Evolutionary conservation across 768 basidiomycete species (phyloP).

Genomic region (Tricholomella constricta): DNA sequence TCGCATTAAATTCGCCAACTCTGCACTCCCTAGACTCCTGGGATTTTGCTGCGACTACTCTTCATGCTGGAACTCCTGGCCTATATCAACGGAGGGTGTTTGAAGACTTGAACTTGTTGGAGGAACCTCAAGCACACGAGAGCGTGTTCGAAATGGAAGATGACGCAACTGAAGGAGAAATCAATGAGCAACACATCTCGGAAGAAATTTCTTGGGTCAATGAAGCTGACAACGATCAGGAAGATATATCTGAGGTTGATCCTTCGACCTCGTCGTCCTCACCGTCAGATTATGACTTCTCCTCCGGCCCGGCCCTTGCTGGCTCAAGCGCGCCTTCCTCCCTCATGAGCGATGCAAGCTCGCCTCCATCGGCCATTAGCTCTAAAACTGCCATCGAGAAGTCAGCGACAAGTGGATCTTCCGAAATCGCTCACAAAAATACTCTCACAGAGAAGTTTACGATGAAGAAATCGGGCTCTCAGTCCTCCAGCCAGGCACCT

Average conservation of each 20-base stretch:
- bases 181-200: conserved; percentile 8
- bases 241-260: conserved; percentile 14
- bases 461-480: not conserved
- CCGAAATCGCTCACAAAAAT: not conserved
- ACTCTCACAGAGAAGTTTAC: not conserved
- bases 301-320: conserved; percentile 4
- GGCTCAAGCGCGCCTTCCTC: conserved; percentile 24
- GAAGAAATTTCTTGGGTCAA: conserved; percentile 22
- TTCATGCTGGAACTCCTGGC: conserved; percentile 38
- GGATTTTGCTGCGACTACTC: conserved; percentile 68
- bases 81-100: conserved; percentile 25
- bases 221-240: conserved; percentile 8
- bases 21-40: conserved; percentile 71
- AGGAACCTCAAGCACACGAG: conserved; percentile 20
- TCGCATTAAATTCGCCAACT: conserved; percentile 33
- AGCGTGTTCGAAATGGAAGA: conserved; percentile 42
- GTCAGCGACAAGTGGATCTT: not conserved
- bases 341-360: conserved; percentile 6
- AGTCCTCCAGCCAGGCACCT: not conserved
- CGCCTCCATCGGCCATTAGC: conserved; percentile 1
- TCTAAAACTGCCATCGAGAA: not conserved
- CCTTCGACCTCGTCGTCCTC: conserved; percentile 22
- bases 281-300: conserved; percentile 13
- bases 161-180: conserved; percentile 15
- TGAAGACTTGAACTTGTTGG: conserved; percentile 25